phyloP scores from a whole-genome alignment of 495 filamentous ascomycete species.

The Xylaria nigripes region DNA sequence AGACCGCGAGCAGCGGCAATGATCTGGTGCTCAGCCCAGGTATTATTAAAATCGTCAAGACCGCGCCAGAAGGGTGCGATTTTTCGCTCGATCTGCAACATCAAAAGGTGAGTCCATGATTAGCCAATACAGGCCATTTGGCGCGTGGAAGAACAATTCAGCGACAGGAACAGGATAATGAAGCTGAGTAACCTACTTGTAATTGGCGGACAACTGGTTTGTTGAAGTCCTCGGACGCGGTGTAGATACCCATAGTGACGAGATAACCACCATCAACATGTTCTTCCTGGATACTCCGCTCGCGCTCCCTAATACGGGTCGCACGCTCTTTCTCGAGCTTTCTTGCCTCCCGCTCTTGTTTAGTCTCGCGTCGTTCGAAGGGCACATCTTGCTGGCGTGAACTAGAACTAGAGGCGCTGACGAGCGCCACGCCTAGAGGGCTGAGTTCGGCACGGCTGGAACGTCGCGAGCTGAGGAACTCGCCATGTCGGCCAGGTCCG shows the following conservation, averaged over 20 bases:
- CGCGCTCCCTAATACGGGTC: conserved; percentile 68
- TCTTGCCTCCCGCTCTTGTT: conserved; percentile 81
- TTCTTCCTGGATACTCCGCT: conserved; percentile 88
- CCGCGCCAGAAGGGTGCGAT: conserved; percentile 94
- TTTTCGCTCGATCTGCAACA: conserved; percentile 72
- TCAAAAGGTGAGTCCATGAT: conserved; percentile 6
- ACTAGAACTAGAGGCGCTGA: conserved; percentile 13
- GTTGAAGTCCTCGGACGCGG: conserved; percentile 85
- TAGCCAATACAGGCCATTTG: not conserved
- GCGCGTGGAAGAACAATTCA: conserved; percentile 1
- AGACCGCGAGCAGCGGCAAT: conserved; percentile 83
- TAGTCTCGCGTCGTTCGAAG: conserved; percentile 67
- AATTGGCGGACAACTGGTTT: conserved; percentile 84
- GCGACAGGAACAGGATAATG: not conserved
- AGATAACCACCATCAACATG: conserved; percentile 90
- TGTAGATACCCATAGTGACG: conserved; percentile 91
- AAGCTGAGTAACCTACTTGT: conserved; percentile 52
- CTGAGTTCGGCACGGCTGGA: conserved; percentile 21
- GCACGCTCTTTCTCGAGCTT: conserved; percentile 73
- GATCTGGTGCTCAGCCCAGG: conserved; percentile 90
- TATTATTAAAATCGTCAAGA: conserved; percentile 75
- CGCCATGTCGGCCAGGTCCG: conserved; percentile 26
- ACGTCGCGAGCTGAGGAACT: conserved; percentile 27
- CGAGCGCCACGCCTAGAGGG: conserved; percentile 19
- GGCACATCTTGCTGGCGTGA: conserved; percentile 26